Conservation (phyloP, 2,329 filamentous ascomycete species). For the Thelonectria rubi region DNA sequence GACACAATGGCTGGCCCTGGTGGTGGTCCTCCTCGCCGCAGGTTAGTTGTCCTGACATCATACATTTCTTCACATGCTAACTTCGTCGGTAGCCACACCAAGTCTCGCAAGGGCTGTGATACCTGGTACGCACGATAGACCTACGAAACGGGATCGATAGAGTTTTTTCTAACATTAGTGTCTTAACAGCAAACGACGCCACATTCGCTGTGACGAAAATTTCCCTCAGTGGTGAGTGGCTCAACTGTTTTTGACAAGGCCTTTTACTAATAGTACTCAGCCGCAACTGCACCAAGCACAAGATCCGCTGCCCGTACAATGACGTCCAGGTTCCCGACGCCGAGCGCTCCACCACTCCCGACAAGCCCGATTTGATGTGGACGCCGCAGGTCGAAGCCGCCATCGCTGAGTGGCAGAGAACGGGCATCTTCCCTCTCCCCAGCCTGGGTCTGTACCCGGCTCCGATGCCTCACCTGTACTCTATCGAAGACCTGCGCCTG, state of each 20-base stretch:
- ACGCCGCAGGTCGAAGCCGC: slow-evolving; percentile 84
- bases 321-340: slow-evolving; percentile 75
- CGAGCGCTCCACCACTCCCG: slow-evolving; percentile 67
- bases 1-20: slow-evolving; percentile 87
- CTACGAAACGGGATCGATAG: slow-evolving; percentile 1
- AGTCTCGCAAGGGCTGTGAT: slow-evolving; percentile 97
- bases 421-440: slow-evolving; percentile 85
- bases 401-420: slow-evolving; percentile 84
- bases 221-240: slow-evolving; percentile 90
- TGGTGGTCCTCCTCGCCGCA: slow-evolving; percentile 86
- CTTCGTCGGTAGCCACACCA: slow-evolving; percentile 79
- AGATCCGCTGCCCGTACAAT: slow-evolving; percentile 98
- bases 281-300: slow-evolving; percentile 98
- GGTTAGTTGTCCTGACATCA: slow-evolving; percentile 51
- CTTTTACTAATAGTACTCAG: slow-evolving; percentile 55
- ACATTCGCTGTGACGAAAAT: slow-evolving; percentile 97
- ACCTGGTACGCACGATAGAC: slow-evolving; percentile 69
- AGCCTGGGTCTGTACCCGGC: slow-evolving; percentile 80
- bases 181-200: slow-evolving; percentile 77
- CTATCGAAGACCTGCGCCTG: slow-evolving; percentile 81
- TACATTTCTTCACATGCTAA: slow-evolving; percentile 37
- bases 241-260: neutral
- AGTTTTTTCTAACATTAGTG: slow-evolving; percentile 26
- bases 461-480: slow-evolving; percentile 76
- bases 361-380: slow-evolving; percentile 80